These are phyloP conservation scores for Oxyria digyna DNA, from an alignment of 148 eudicot genomes.

Conservation along the genomic window DNA sequence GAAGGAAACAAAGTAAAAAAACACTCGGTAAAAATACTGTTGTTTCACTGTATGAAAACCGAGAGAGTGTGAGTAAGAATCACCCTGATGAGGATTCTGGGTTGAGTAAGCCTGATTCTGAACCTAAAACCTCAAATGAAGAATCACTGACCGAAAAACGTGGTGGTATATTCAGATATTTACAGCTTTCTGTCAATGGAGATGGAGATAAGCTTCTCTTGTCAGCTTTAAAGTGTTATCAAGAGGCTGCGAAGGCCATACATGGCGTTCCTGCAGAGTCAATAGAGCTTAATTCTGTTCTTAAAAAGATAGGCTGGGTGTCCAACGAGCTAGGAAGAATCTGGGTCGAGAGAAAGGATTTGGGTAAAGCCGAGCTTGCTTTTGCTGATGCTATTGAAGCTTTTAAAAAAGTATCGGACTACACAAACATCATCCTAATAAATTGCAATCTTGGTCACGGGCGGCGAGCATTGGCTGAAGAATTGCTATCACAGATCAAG, in stretches of 20 bases:
- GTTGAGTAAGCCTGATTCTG: constrained; percentile 9
- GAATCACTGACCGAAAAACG: constrained; percentile 26
- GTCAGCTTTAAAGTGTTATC: constrained; percentile 54
- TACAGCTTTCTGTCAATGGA: constrained; percentile 34
- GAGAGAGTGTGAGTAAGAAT: neutral
- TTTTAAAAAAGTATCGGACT: constrained; percentile 70
- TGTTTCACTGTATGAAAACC: constrained; percentile 18
- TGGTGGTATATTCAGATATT: constrained; percentile 91
- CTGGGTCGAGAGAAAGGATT: constrained; percentile 55
- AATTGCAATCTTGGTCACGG: constrained; percentile 94
- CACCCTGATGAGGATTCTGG: constrained; percentile 1
- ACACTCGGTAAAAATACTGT: constrained; percentile 23
- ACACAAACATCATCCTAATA: constrained; percentile 66
- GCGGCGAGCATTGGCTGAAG: constrained; percentile 82
- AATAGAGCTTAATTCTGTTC: constrained; percentile 44
- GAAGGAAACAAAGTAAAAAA: constrained; percentile 45
- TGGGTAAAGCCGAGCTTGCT: constrained; percentile 69
- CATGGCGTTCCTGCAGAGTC: constrained; percentile 33
- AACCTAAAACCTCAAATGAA: constrained; percentile 20
- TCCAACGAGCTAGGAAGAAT: constrained; percentile 91
- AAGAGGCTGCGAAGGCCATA: constrained; percentile 59
- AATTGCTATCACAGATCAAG: constrained; percentile 46
- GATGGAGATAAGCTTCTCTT: constrained; percentile 52
- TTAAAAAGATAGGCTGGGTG: constrained; percentile 93
- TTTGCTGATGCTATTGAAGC: constrained; percentile 72